These are phyloP conservation scores for Pseudopithomyces chartarum DNA, from an alignment of 2,329 filamentous ascomycete genomes.

Conservation along the genomic window DNA sequence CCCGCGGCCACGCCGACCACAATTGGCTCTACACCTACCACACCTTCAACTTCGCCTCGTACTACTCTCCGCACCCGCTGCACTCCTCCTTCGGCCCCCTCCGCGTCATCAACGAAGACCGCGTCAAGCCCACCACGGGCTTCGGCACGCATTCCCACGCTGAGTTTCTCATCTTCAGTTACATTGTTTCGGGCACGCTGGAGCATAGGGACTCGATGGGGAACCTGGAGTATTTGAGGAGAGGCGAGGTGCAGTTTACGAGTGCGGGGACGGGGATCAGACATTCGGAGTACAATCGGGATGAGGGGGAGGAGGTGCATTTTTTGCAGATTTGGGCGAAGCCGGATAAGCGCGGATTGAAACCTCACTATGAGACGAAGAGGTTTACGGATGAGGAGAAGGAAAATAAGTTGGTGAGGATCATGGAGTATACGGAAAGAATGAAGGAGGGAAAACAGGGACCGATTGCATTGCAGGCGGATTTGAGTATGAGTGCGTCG, in stretches of 20 bases:
- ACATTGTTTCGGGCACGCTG: conserved; percentile 83
- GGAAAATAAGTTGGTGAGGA: conserved; percentile 70
- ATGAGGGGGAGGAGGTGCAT: conserved; percentile 71
- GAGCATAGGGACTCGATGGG: conserved; percentile 89
- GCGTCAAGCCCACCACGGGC: conserved; percentile 72
- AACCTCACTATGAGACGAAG: conserved; percentile 76
- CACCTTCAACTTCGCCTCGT: conserved; percentile 79
- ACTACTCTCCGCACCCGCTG: conserved; percentile 63
- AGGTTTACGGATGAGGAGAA: conserved; percentile 76
- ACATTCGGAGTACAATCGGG: conserved; percentile 83
- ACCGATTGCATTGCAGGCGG: conserved; percentile 78
- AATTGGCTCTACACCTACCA: conserved; percentile 89
- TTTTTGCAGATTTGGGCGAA: conserved; percentile 90
- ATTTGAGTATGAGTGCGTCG: conserved; percentile 81
- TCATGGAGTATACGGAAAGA: conserved; percentile 73
- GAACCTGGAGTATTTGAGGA: conserved; percentile 69
- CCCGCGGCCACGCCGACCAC: conserved; percentile 78
- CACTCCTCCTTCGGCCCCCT: conserved; percentile 75
- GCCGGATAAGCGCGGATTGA: conserved; percentile 74
- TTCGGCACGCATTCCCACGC: conserved; percentile 86
- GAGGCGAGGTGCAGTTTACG: conserved; percentile 88
- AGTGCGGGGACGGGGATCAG: conserved; percentile 81
- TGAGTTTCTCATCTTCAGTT: conserved; percentile 89
- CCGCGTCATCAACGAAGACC: conserved; percentile 87
- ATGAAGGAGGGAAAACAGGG: conserved; percentile 67